Conservation (phyloP, 169 alveolate genomes). For the Theileria parva region DNA sequence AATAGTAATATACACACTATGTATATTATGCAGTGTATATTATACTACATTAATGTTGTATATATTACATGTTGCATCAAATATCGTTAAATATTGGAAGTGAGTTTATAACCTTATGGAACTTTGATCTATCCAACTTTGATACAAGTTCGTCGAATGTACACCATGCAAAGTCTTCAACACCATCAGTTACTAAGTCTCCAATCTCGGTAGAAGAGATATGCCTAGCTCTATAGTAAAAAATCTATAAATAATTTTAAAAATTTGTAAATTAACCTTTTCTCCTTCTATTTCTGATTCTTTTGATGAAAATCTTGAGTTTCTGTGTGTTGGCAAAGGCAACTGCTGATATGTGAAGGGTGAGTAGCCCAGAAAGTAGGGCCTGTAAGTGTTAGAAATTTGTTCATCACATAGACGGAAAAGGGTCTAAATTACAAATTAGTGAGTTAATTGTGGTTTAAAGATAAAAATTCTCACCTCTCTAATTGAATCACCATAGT, state of each 20-base stretch:
- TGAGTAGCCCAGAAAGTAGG: conserved; percentile 74
- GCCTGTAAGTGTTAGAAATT: conserved; percentile 58
- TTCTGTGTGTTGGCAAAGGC: neutral
- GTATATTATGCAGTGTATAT: neutral
- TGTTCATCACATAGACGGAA: conserved; percentile 69
- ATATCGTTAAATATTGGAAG: conserved; percentile 15
- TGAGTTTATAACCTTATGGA: conserved; percentile 10
- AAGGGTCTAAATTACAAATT: conserved; percentile 47
- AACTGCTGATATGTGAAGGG: conserved; percentile 60
- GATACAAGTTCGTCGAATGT: conserved; percentile 64
- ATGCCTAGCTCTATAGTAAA: conserved; percentile 75
- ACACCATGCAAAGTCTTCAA: conserved; percentile 75
- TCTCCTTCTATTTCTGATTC: conserved; percentile 15
- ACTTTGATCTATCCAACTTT: conserved; percentile 12
- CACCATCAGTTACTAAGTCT: conserved; percentile 23
- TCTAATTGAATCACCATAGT: conserved; percentile 65
- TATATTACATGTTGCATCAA: neutral
- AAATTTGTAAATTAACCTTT: no score
- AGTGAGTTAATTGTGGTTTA: neutral
- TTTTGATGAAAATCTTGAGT: conserved; percentile 4
- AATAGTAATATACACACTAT: neutral
- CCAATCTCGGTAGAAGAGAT: conserved; percentile 46
- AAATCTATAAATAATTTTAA: conserved; percentile 36
- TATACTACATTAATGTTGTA: neutral
- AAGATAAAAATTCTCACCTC: neutral